Evolutionary conservation across 23 red algal genomes (phyloP), one percentile per base, ranked within the genome.

Genomic region (Chondrus crispus): DNA sequence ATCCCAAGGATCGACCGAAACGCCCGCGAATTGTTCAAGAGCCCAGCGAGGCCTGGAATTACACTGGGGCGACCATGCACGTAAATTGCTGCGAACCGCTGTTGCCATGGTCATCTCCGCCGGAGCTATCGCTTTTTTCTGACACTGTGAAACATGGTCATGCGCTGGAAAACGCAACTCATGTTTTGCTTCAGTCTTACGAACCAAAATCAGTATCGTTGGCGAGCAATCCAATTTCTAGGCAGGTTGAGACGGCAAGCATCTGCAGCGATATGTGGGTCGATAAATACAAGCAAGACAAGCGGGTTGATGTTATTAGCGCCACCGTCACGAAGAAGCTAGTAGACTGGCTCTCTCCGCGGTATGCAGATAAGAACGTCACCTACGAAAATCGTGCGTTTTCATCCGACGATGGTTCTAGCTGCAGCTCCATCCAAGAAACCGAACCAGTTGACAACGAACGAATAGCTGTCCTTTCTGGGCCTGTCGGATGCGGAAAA

Each of bases 231-330:
- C n/a, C n/a, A n/a, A n/a, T n/a, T n/a, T 66, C 18, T 66, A 32
- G 9, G 7, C 60, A n/a, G 60, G 60, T 66, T 8, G 35, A 22
- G 7, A 12, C 35, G 26, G 9, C 60, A 13, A 32, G 18, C 35
- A 32, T 66, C 3, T 63, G 62, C 40, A 57, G 71, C 30, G 39
- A 90, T 36, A 37, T 81, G 9, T 90, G 87, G 87, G 87, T 62
- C 2, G 87, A 90, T 49, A 42, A 46, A 9, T 90, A 79, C 41
- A 90, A 81, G 58, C 50, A 62, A 9, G 72, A 90, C 30, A 47
- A 54, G 54, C 70, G 87, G 32, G 80, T 90, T 53, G 87, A 90
- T 46, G 87, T 90, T 41, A 90, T 90, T n/a, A 90, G 73, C 74
- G 87, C 64, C 20, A 63, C 87, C 39, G 57, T 62, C 32, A 90